phyloP scores from a whole-genome alignment of 2,329 filamentous ascomycete genomes.

The Sclerotinia minor region DNA sequence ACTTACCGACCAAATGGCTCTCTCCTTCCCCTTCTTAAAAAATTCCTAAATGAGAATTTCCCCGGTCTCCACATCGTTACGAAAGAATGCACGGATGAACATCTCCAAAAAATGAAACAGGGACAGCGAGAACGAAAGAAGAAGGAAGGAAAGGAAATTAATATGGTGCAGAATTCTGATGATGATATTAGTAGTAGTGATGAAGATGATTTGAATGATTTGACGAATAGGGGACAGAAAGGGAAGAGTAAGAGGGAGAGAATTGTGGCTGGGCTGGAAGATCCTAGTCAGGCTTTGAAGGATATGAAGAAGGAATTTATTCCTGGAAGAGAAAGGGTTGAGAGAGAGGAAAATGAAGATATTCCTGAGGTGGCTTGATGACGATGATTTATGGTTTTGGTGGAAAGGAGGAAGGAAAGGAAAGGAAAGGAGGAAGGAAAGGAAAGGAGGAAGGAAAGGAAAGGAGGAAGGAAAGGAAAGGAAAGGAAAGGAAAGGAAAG shows the following conservation, averaged over 20 bases:
- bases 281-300: slow-evolving; percentile 34
- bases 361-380: neutral
- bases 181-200: slow-evolving; percentile 40
- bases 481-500: no score
- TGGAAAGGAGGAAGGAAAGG: no score
- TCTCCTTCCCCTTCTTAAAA: slow-evolving; percentile 68
- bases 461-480: no score
- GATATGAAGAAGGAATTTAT: slow-evolving; percentile 29
- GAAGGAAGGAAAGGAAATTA: slow-evolving; percentile 52
- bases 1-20: slow-evolving; percentile 87
- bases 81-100: slow-evolving; percentile 76
- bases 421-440: no score
- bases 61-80: slow-evolving; percentile 73
- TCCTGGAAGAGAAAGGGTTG: slow-evolving; percentile 31
- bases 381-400: no score
- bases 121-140: slow-evolving; percentile 75
- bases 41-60: slow-evolving; percentile 71
- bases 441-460: no score
- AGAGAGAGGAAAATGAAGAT: slow-evolving; percentile 32
- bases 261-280: slow-evolving; percentile 48
- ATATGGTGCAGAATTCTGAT: slow-evolving; percentile 56
- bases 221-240: slow-evolving; percentile 25
- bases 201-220: slow-evolving; percentile 42
- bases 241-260: slow-evolving; percentile 54
- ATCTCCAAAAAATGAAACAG: slow-evolving; percentile 72